Base-by-base conservation (phyloP, 2,329 filamentous ascomycete genomes). In the Parastagonospora nodorum region DNA sequence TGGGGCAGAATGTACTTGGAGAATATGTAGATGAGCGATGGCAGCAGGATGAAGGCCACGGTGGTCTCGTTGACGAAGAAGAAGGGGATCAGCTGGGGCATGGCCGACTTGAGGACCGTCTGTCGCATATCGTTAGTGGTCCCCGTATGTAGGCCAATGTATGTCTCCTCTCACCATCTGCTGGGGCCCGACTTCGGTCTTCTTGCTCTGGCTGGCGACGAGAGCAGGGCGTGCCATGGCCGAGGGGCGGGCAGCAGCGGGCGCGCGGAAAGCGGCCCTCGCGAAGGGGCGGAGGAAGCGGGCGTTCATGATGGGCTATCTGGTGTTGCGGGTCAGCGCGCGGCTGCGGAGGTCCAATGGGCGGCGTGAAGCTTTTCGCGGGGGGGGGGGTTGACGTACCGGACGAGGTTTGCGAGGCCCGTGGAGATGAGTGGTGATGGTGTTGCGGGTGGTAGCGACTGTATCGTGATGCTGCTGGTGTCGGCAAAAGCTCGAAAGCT, bases 61-160 rank as follows among this genome's bases (percentile, higher is more conserved):
- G 70, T 74, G 52, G 68, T 73, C 72, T 76, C 74, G 68, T 76
- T 76, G 64, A 76, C 73, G 69, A 75, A 75, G 70, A 75, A 76
- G 71, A 76, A 76, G 58, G 74, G 74, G 42, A 76, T 69, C 53
- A 76, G 74, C 67, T 76, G 74, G 53, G 74, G 74, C 74, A 76
- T 76, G 54, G 72, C 74, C 55, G 74, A 74, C 66, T 72, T 71
- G 61, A 76, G 71, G 46, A 74, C 58, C 11, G 61, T 71, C 74
- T 75, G 51, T 47, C 12, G 11, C 36, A 33, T 35, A 27, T 35
- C n/a, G 50, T 65, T 63, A 68, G 65, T 50, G 31, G 24, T 31
- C 24, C 5, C 12, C n/a, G 28, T 28, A 11, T 28, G 11, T 30
- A 32, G 14, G 12, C 19, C 19, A 24, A 8, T 10, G 4, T 27